Base-by-base conservation (phyloP, 2,329 filamentous ascomycete genomes). In the Talaromyces sp. region DNA sequence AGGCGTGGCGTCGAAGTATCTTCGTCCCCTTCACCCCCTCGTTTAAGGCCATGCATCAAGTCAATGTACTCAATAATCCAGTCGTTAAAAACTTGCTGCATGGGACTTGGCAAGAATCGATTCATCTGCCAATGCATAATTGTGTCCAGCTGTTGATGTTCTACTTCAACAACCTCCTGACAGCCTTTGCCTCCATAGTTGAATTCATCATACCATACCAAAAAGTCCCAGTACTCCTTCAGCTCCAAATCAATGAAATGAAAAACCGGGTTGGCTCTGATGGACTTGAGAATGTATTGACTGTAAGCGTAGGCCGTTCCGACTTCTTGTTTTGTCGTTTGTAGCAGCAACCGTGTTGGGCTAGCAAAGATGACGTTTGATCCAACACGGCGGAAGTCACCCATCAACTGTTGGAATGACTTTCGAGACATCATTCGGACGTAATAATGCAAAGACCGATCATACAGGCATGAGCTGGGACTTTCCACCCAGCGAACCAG, bases 101-200 rank as follows among this genome's bases (percentile, higher is more conserved):
- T 82, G 4, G 89, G 87, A 0, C 80, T 74, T 0, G 96, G 95
- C 0, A 99, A 79, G 74, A 97, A 97, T 1, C 91, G 93, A 52
- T 88, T 89, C 72, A 99, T 89, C 75, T 99, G 95, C 96, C 96
- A 99, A 76, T 96, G 91, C 93, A 99, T 98, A 70, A 99, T 87
- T 11, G 90, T 95, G 69, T 97, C 90, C 14, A 98, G 83, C 2
- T 86, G 83, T 73, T 97, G 92, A 50, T 89, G 86, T 69, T 93
- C 91, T 9, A 82, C 82, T 68, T 88, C 87, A 7, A 89, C 83
- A 3, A 97, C 90, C 70, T 95, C 86, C 57, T 88, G 86, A 68
- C 92, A 96, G 3, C 91, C 95, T 71, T 96, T 96, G 65, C 95
- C 95, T 61, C 95, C 96, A 71, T 98, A 98, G 80, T 99, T 99